Conservation (phyloP, 495 filamentous ascomycete species). For the Trichoderma orchidacearum region DNA sequence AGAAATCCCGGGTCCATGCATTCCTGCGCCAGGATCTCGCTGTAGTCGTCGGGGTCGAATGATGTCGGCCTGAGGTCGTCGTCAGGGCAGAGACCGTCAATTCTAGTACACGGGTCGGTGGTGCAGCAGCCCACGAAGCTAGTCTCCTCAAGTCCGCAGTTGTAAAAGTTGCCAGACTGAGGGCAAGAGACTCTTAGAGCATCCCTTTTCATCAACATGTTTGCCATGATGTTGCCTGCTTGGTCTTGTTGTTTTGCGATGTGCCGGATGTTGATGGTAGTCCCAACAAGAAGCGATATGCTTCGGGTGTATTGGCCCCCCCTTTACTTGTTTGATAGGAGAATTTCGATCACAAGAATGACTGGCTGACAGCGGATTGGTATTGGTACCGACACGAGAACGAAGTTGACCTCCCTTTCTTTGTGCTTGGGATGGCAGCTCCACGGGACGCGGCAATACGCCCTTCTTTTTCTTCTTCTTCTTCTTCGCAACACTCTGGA, state of each 20-base stretch:
- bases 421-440: too few species aligned
- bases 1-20: constrained; percentile 4
- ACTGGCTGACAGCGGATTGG: too few species aligned
- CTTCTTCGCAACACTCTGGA: not conserved
- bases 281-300: too few species aligned
- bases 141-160: constrained; percentile 9
- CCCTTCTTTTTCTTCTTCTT: not conserved
- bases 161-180: constrained; percentile 13
- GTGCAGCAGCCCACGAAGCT: constrained; percentile 22
- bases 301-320: too few species aligned
- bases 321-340: too few species aligned
- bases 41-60: constrained; percentile 10
- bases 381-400: too few species aligned
- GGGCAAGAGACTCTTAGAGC: constrained; percentile 18
- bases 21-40: constrained; percentile 9
- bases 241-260: not conserved
- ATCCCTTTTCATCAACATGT: not conserved
- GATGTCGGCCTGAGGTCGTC: constrained; percentile 9
- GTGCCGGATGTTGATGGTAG: too few species aligned
- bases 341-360: too few species aligned
- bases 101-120: constrained; percentile 15
- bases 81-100: constrained; percentile 10
- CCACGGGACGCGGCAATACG: too few species aligned
- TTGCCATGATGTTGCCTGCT: not conserved
- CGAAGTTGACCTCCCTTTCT: too few species aligned